Evolutionary conservation across 331 rosid genomes (phyloP), one percentile per base, ranked within the genome.

Genomic region (Malus hybrid): DNA sequence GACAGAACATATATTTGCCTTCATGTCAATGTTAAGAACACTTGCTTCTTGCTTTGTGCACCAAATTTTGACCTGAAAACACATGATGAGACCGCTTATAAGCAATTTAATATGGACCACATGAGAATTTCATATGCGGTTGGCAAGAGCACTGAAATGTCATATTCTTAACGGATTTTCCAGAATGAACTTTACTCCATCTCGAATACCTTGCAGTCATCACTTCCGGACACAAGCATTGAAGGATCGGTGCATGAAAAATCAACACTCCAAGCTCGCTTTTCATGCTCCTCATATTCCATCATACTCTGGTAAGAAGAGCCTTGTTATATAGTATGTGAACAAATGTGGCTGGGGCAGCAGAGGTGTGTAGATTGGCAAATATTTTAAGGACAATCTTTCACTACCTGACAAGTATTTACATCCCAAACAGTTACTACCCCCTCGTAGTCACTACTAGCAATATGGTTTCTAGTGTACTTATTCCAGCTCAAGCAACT

Each of bases 281-380:
- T 85, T 76, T 85, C 88, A 73, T 85, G 88, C 73, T 85, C 88
- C 80, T 82, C 85, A 15, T 81, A 82, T 57, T 85, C 88, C 82
- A 79, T 85, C 20, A 85, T 56, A 66, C 84, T 81, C 84, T 81
- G 66, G 48, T 50, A 71, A 22, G 53, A 30, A 44, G 12, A 68
- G 18, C 24, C 68, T 28, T 50, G 24, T 82, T 63, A 75, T 50
- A 62, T 56, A 75, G 63, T 18, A 10, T 68, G 68, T 61, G 72
- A 68, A 33, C 34, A 61, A 60, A 74, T 81, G 34, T 71, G 48
- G 42, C 68, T 52, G 70, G 63, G 28, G 16, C 62, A 44, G 13
- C 44, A 69, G 4, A 56, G 39, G 19, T 42, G 60, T 53, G 32
- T 53, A 19, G 39, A 55, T 22, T 7, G 24, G 63, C 26, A 18